Evolutionary conservation across 176 grass and related monocot genomes (phyloP).

Genomic region (Oryza officinalis): DNA sequence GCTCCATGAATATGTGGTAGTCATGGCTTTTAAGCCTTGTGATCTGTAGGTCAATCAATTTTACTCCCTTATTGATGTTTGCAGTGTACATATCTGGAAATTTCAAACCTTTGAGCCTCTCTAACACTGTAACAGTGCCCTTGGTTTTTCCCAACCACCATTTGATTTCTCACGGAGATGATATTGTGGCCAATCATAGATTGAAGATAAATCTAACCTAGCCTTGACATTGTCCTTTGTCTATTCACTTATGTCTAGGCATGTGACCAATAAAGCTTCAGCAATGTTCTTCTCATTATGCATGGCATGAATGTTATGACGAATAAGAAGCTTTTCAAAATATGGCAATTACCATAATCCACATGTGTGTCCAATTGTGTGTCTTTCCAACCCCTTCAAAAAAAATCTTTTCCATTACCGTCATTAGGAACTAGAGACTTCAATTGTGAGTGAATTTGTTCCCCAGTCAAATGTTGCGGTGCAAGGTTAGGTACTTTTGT

Average conservation of each 20-base stretch:
- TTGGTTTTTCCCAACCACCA: neutral
- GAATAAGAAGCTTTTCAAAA: too few relatives aligned
- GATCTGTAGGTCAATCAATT: neutral
- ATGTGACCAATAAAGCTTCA: too few relatives aligned
- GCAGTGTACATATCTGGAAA: neutral
- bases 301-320: too few relatives aligned
- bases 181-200: neutral
- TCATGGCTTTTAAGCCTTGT: neutral
- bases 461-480: neutral
- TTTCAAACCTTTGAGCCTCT: neutral
- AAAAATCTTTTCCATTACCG: neutral
- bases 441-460: neutral
- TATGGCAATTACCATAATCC: too few relatives aligned
- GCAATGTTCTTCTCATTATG: too few relatives aligned
- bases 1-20: conserved; percentile 9
- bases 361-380: neutral
- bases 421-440: neutral
- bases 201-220: neutral
- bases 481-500: neutral
- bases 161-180: neutral
- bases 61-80: neutral
- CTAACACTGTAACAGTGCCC: neutral
- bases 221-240: too few relatives aligned
- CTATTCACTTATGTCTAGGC: too few relatives aligned
- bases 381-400: neutral